Base-by-base conservation (phyloP, 257 asterid species). In the Petunia secreta region DNA sequence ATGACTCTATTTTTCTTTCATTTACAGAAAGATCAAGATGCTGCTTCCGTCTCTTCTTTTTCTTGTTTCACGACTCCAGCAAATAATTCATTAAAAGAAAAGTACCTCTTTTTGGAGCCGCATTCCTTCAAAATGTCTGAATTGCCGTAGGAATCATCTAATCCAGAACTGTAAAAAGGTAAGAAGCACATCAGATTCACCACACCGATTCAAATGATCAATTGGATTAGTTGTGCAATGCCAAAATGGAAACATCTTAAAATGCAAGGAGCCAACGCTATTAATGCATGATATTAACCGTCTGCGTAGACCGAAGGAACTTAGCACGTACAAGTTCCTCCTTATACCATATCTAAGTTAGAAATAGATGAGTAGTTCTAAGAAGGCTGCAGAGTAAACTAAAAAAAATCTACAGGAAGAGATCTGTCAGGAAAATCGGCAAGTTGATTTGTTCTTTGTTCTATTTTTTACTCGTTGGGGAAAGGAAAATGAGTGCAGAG, bases 21-120 rank as follows among this genome's bases (percentile, higher is more conserved):
- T 25, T 25, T 25, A 25, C 25, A 25, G 25, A 25, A 25, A 25
- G 25, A 25, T 25, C 25, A 25, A 25, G 25, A 25, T 54, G 57
- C 80, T 79, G 13, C 15, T 48, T 34, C 63, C 67, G 2, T 38
- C 41, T 15, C 76, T 79, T 34, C 25, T 74, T 43, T 8, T 16
- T 8, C 59, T 16, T 5, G 36, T 59, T 54, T 25, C n/a, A 52
- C n/a, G 50, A 50, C 44, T 73, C 44, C 60, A 50, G n/a, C 62
- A 71, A 71, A 53, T 34, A 34, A 73, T 39, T 50, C 44, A 73
- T 6, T 34, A 50, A 48, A 71, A 64, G 63, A 81, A 54, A 36
- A 77, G 65, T 58, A 89, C 94, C 94, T 87, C 83, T 90, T 90
- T 79, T 80, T 89, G 13, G 90, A 83, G 84, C 79, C 84, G n/a